Base-by-base conservation (phyloP, 176 grass and related monocot species). In the Otatea glauca region DNA sequence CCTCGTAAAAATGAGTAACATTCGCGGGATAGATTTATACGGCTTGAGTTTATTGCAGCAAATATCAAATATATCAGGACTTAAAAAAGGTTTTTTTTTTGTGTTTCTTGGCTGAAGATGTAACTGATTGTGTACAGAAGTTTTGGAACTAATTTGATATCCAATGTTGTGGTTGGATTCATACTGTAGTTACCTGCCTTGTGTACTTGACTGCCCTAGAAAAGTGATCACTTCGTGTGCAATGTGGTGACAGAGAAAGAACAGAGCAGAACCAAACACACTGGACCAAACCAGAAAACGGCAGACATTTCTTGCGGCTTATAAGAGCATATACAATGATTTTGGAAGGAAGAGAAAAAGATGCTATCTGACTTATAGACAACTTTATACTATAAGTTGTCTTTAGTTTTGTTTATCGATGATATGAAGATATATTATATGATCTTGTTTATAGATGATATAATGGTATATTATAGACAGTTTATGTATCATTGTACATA, bases 61-160 rank as follows among this genome's bases (percentile, higher is more conserved):
- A 72, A 79, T 68, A 83, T 27, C 50, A 51, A 83, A 82, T 21
- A 86, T 90, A 55, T 86, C 88, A 58, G 42, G 60, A 83, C 74
- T 84, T 25, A 17, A 4, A 74, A 68, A 39, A 75, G 79, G n/a
- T n/a, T n/a, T 87, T 86, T 45, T 44, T 45, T 44, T 83, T 84
- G 69, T 80, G 63, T 91, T 91, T 87, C 69, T 75, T 76, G 85
- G 62, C 80, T 75, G 75, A 80, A 70, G 75, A 83, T 84, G 75
- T 88, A 88, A 84, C 61, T 87, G 56, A 75, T 84, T 14, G 13
- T 84, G 85, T 87, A 88, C 85, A 91, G 85, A 84, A 84, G 89
- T 91, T 91, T 91, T 91, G 85, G 80, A 65, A 87, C 81, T 87
- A 77, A 84, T 91, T 79, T 80, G 79, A 71, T 80, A 80, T 80